Percentiles rank a stretch among this genome's conserved stretches.
Evolutionary conservation across 495 filamentous ascomycete genomes (phyloP).

Genomic region (Amphirosellinia nigrospora): DNA sequence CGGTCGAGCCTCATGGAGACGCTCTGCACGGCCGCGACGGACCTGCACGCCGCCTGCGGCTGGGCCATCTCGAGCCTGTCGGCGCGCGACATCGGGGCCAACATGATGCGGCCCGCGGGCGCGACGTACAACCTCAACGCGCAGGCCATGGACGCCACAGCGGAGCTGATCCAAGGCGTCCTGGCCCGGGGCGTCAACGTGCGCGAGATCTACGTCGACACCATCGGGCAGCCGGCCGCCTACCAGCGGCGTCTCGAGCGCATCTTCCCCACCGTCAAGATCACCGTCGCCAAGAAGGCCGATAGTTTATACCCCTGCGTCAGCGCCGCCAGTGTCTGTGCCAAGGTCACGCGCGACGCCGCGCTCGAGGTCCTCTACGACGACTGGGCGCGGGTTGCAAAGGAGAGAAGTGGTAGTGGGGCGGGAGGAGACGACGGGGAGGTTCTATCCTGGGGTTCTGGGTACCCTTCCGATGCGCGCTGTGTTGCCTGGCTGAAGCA

Average conservation of each 20-base stretch:
- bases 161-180: conserved; percentile 79
- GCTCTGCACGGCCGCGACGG: conserved; percentile 69
- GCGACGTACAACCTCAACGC: conserved; percentile 90
- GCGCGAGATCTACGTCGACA: conserved; percentile 91
- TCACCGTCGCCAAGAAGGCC: conserved; percentile 96
- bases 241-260: conserved; percentile 87
- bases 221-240: conserved; percentile 77
- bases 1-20: conserved; percentile 77
- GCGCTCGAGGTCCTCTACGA: conserved; percentile 79
- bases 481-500: conserved; percentile 80
- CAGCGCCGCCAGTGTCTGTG: conserved; percentile 89
- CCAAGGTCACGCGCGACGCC: conserved; percentile 93
- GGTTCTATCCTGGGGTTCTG: conserved; percentile 76
- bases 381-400: conserved; percentile 38
- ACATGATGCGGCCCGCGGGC: conserved; percentile 71
- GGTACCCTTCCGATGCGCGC: conserved; percentile 88
- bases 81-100: conserved; percentile 79
- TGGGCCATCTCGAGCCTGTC: conserved; percentile 85
- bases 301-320: conserved; percentile 94
- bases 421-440: conserved; percentile 28
- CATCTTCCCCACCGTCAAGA: conserved; percentile 77
- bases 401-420: conserved; percentile 12
- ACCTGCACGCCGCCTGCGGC: conserved; percentile 73
- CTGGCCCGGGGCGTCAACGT: conserved; percentile 78
- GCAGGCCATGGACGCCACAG: conserved; percentile 95